Evolutionary conservation across 805 yeast genomes (phyloP).

Genomic region (Metschnikowia orientalis): DNA sequence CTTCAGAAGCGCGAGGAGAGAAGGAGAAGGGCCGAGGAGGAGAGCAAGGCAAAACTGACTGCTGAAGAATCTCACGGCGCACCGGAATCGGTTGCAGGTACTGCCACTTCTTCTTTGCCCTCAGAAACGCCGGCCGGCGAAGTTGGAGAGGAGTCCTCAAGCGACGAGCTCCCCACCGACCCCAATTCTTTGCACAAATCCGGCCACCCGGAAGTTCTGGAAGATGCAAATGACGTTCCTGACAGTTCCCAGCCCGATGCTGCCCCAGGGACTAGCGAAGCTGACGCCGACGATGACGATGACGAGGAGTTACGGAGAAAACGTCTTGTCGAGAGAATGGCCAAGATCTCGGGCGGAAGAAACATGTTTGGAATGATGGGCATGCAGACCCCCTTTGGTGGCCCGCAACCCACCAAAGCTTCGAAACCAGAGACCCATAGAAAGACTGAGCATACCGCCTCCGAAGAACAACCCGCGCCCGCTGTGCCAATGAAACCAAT

Average conservation of each 20-base stretch:
- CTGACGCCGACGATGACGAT: conserved; percentile 47
- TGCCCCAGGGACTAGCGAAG: too few species aligned
- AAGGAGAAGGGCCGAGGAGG: conserved; percentile 35
- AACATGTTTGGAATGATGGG: conserved; percentile 76
- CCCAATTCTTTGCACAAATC: background rate
- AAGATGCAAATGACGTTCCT: conserved; percentile 26
- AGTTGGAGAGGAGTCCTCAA: background rate
- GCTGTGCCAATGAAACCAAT: conserved; percentile 6
- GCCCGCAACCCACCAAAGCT: conserved; percentile 13
- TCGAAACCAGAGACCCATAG: conserved; percentile 6
- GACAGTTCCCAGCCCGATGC: too few species aligned
- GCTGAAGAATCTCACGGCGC: too few species aligned
- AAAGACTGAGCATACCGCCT: background rate
- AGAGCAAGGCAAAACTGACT: conserved; percentile 1
- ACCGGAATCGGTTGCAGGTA: too few species aligned
- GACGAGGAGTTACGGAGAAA: conserved; percentile 73
- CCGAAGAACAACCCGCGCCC: background rate
- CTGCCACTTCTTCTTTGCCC: too few species aligned
- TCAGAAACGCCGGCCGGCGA: too few species aligned
- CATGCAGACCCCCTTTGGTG: conserved; percentile 40
- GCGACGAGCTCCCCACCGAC: background rate
- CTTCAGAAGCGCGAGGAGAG: conserved; percentile 47
- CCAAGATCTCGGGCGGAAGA: conserved; percentile 86
- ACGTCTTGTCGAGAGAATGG: conserved; percentile 88
- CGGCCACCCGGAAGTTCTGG: background rate